Conservation (phyloP, 148 eudicot species). For the Arbutus unedo region DNA sequence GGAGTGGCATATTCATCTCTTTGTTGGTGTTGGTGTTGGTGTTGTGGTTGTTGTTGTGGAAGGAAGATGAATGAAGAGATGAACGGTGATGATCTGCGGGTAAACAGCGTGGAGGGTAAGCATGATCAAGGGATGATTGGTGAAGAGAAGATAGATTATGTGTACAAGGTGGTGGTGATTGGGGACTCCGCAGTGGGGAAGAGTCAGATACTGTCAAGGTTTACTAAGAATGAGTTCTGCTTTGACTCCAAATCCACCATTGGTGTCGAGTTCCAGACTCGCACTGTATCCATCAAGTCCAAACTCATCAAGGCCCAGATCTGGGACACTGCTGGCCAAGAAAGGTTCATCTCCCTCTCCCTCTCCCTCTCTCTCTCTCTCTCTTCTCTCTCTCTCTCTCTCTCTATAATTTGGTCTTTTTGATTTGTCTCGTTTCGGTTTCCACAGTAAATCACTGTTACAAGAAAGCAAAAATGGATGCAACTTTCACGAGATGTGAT, state of each 20-base stretch:
- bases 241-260: slow-evolving; percentile 88
- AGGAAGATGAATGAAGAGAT: slow-evolving; percentile 38
- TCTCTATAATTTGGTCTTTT: not conserved
- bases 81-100: slow-evolving; percentile 28
- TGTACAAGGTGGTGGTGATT: slow-evolving; percentile 79
- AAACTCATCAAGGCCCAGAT: slow-evolving; percentile 89
- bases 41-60: not conserved
- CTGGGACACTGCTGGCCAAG: slow-evolving; percentile 96
- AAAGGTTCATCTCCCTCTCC: slow-evolving; percentile 36
- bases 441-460: not conserved
- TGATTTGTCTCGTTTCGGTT: not conserved
- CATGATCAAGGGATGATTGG: slow-evolving; percentile 11
- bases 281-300: slow-evolving; percentile 58
- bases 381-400: not conserved
- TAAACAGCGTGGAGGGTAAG: not conserved
- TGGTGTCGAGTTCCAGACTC: slow-evolving; percentile 86
- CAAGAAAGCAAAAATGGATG: not conserved
- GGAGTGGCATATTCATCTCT: not conserved
- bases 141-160: slow-evolving; percentile 66
- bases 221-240: slow-evolving; percentile 67
- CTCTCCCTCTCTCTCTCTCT: not conserved
- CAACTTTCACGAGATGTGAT: not conserved
- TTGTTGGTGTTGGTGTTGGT: not conserved
- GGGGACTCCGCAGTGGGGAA: slow-evolving; percentile 89
- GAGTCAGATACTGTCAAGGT: slow-evolving; percentile 63